These are phyloP conservation scores for Tuber melanosporum DNA, from an alignment of 495 filamentous ascomycete genomes.

Conservation along the genomic window DNA sequence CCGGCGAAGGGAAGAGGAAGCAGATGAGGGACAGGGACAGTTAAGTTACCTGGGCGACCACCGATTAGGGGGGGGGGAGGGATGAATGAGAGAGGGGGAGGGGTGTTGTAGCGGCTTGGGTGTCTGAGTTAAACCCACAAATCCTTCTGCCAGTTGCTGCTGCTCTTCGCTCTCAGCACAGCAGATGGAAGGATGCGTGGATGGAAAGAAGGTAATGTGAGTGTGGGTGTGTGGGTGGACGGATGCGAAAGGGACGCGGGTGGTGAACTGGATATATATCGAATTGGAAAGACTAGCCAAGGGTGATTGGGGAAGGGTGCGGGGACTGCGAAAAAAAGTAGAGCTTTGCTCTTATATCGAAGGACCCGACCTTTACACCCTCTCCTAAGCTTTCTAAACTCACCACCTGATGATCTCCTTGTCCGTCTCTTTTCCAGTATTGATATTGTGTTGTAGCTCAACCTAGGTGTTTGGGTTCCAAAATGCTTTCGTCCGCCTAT, in stretches of 20 bases:
- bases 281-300: background rate
- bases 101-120: background rate
- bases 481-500: background rate
- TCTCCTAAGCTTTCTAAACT: background rate
- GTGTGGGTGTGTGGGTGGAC: conserved; percentile 2
- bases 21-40: conserved; percentile 4
- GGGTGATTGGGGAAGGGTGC: background rate
- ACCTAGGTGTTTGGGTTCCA: background rate
- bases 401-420: background rate
- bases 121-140: background rate
- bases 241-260: background rate
- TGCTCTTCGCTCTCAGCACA: background rate
- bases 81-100: background rate
- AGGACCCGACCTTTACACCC: background rate
- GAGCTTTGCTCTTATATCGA: conserved; percentile 2
- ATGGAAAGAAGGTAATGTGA: background rate
- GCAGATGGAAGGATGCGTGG: background rate
- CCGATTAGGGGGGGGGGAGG: background rate
- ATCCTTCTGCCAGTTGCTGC: conserved; percentile 1
- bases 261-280: conserved; percentile 4
- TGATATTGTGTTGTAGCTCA: background rate
- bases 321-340: conserved; percentile 5
- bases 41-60: conserved; percentile 1
- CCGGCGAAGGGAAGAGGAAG: conserved; percentile 9
- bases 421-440: background rate